Evolutionary conservation across 768 basidiomycete genomes (phyloP), one percentile per base, ranked within the genome.

Genomic region (Podaxis rugospora): DNA sequence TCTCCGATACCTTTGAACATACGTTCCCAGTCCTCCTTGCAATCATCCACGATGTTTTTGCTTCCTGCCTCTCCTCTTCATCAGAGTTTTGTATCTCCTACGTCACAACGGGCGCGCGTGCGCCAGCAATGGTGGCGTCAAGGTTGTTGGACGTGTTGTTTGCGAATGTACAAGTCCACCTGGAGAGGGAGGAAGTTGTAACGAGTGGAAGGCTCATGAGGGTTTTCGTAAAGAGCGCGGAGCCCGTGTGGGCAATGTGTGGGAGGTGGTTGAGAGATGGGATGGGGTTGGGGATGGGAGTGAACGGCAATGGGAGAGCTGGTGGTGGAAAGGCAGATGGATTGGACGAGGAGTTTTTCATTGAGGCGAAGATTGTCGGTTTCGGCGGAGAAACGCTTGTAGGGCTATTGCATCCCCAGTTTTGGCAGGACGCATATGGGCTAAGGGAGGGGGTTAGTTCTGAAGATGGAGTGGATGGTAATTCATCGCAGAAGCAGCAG

Each of bases 321-420:
- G 67, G 21, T 67, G 62, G 51, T 32, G 67, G 65, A 16, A 64
- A 63, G 40, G 69, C 71, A 13, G 75, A 72, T 52, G 77, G 76
- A 46, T 75, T 88, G 1, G 85, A 88, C 18, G 86, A 87, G 10
- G 92, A 94, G 66, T 92, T 92, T 72, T 93, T 93, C 71, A 84
- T 94, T 50, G 88, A 89, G 67, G 82, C 83, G 62, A 90, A 82
- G 66, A 86, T 85, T 18, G 75, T 90, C 47, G 79, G 78, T 0
- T 61, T 78, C 53, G 80, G 80, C 27, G 42, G 57, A 18, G 57
- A 77, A 78, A 68, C 72, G 78, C 68, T 79, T 2, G 68, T 80
- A 47, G 80, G 81, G 1, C 68, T 88, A 21, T 63, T 84, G 67
- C 87, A 89, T 66, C 87, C 86, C 0, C 89, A 92, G 59, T 92